A percentile compares a stretch with the other conserved stretches of the same genome.
phyloP scores from a whole-genome alignment of 805 yeast genomes.

The Candida oleophila region DNA sequence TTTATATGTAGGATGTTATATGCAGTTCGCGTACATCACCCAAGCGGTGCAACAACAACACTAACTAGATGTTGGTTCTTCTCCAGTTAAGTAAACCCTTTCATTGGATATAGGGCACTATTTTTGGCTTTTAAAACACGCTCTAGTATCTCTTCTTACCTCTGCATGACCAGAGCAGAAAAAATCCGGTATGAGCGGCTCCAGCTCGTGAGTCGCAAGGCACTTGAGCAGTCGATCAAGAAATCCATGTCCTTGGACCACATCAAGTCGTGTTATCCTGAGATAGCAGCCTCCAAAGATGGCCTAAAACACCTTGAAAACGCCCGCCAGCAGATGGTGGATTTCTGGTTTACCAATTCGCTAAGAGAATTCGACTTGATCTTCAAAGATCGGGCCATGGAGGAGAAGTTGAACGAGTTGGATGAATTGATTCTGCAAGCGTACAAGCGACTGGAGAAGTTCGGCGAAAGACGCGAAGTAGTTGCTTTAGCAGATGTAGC shows the following conservation, averaged over 20 bases:
- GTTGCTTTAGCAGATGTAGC: neutral
- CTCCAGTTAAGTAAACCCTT: too few species aligned
- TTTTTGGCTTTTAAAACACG: too few species aligned
- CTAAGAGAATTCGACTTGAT: constrained; percentile 55
- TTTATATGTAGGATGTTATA: too few species aligned
- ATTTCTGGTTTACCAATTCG: constrained; percentile 51
- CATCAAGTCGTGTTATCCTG: constrained; percentile 54
- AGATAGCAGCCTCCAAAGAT: constrained; percentile 43
- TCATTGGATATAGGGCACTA: too few species aligned
- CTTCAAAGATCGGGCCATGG: constrained; percentile 46
- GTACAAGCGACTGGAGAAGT: constrained; percentile 18
- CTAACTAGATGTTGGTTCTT: too few species aligned
- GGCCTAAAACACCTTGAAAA: constrained; percentile 45
- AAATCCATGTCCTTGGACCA: constrained; percentile 51
- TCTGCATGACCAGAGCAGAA: constrained; percentile 9
- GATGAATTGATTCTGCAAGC: constrained; percentile 49
- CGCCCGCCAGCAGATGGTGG: constrained; percentile 52
- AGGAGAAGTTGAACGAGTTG: constrained; percentile 42
- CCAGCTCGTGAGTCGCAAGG: constrained; percentile 49
- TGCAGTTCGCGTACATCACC: too few species aligned
- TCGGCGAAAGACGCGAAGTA: constrained; percentile 6
- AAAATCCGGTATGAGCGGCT: constrained; percentile 50
- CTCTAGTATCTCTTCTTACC: neutral
- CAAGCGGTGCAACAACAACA: too few species aligned
- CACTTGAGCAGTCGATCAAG: constrained; percentile 51